A percentile compares a stretch with the other conserved stretches of the same genome.
Evolutionary conservation across 352 stramenopile species (phyloP).

Genomic region (Phytopythium kandeliae): DNA sequence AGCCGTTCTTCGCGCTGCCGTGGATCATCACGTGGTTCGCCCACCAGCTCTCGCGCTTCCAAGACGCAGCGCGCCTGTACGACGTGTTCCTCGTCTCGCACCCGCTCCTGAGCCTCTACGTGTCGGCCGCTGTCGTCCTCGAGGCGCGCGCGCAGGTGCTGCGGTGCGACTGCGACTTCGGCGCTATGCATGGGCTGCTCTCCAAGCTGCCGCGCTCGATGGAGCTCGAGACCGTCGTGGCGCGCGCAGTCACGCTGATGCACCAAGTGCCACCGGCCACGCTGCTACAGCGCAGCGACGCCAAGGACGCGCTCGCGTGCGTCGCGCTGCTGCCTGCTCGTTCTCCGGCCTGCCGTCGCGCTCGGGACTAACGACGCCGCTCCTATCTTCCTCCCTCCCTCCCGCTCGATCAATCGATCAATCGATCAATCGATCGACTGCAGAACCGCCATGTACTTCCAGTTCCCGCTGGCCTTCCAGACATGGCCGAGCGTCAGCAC

Average conservation of each 20-base stretch:
- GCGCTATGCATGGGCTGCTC: constrained; percentile 64
- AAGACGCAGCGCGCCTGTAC: constrained; percentile 88
- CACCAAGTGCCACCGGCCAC: constrained; percentile 43
- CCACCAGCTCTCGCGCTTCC: constrained; percentile 87
- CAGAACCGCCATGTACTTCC: constrained; percentile 25
- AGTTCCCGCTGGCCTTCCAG: constrained; percentile 31
- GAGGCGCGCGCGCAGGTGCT: constrained; percentile 49
- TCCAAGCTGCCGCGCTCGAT: constrained; percentile 71
- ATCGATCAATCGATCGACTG: too few relatives aligned
- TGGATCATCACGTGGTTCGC: constrained; percentile 96
- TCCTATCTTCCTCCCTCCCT: too few relatives aligned
- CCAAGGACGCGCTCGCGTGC: constrained; percentile 16
- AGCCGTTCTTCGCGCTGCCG: constrained; percentile 91
- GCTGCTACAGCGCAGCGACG: constrained; percentile 21
- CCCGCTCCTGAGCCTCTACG: constrained; percentile 89
- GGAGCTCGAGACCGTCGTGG: constrained; percentile 62
- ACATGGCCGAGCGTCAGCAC: constrained; percentile 19
- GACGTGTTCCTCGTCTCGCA: constrained; percentile 93
- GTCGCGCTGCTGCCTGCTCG: constrained; percentile 7
- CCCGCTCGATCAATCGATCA: neutral
- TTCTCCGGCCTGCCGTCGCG: too few relatives aligned
- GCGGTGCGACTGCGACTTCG: constrained; percentile 72
- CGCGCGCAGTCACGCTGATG: constrained; percentile 43
- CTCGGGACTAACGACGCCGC: too few relatives aligned
- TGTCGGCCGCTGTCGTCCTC: constrained; percentile 76